Percentiles rank a stretch among this genome's conserved stretches.
phyloP scores from a whole-genome alignment of 1,284 basidiomycete species.

The Ceraceosorus bombacis region DNA sequence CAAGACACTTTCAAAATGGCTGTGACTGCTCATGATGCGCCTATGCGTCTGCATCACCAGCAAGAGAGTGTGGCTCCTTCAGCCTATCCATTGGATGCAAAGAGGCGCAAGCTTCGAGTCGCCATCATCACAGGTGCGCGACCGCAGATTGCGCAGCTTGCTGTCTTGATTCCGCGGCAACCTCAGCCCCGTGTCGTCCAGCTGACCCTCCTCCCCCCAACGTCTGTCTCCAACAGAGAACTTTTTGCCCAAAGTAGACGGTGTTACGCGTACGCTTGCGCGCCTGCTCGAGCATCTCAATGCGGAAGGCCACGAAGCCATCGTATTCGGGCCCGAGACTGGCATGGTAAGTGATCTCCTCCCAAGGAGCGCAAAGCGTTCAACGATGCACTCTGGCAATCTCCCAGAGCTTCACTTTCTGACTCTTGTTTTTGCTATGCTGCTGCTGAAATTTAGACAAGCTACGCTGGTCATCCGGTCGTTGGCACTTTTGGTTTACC shows the following conservation, averaged over 20 bases:
- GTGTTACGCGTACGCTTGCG: slow-evolving; percentile 56
- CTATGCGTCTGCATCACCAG: no score
- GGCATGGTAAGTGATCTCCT: slow-evolving; percentile 49
- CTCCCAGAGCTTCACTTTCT: not conserved
- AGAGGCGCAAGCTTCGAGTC: slow-evolving; percentile 45
- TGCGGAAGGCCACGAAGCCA: slow-evolving; percentile 55
- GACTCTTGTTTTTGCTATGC: not conserved
- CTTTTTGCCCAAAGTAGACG: slow-evolving; percentile 57
- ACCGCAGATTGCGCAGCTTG: not conserved
- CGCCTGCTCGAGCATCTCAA: slow-evolving; percentile 56
- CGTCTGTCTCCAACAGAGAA: slow-evolving; percentile 50
- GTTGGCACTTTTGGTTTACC: slow-evolving; percentile 57
- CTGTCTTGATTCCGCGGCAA: not conserved
- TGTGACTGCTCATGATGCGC: no score
- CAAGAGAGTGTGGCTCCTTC: no score
- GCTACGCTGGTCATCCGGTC: slow-evolving; percentile 55
- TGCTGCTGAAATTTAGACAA: slow-evolving; percentile 29
- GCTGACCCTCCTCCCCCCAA: not conserved
- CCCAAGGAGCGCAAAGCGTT: not conserved
- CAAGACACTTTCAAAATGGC: no score
- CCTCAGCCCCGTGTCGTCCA: no score
- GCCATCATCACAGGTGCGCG: slow-evolving; percentile 47
- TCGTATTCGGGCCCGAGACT: slow-evolving; percentile 56
- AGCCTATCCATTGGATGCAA: slow-evolving; percentile 11
- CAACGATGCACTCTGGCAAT: not conserved